Evolutionary conservation across 495 filamentous ascomycete genomes (phyloP).

Genomic region (Penicillium goetzii): DNA sequence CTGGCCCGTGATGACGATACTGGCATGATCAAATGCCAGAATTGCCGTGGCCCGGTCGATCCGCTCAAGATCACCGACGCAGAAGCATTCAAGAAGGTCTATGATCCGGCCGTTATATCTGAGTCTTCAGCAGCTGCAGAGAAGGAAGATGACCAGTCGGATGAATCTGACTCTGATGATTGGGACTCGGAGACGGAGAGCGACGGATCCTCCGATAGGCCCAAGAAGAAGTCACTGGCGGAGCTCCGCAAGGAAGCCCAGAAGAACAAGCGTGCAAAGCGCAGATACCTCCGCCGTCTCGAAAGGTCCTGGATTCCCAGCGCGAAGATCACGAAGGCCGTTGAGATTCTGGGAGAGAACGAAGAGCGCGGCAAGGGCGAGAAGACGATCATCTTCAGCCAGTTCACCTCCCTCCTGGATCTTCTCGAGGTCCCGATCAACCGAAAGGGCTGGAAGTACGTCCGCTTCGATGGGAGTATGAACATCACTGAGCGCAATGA

Average conservation of each 20-base stretch:
- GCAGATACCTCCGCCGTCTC: conserved; percentile 65
- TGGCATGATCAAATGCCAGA: conserved; percentile 68
- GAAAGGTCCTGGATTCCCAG: conserved; percentile 71
- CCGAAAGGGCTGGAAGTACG: conserved; percentile 63
- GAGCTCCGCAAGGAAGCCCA: conserved; percentile 32
- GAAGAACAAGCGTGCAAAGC: conserved; percentile 56
- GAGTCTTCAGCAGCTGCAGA: conserved; percentile 31
- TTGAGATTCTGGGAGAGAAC: conserved; percentile 66
- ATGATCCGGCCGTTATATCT: conserved; percentile 51
- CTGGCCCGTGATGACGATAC: conserved; percentile 62
- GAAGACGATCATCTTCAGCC: conserved; percentile 92
- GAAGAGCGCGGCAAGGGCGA: conserved; percentile 51
- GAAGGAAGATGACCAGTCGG: conserved; percentile 42
- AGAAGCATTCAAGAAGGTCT: conserved; percentile 71
- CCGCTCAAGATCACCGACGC: conserved; percentile 73
- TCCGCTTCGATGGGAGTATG: conserved; percentile 91
- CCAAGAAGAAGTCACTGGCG: conserved; percentile 60
- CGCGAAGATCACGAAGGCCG: conserved; percentile 76
- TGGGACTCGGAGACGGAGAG: conserved; percentile 52
- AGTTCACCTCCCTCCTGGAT: conserved; percentile 90
- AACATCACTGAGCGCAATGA: conserved; percentile 65
- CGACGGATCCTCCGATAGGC: conserved; percentile 4
- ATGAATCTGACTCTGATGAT: conserved; percentile 41
- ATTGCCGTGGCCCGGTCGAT: conserved; percentile 69
- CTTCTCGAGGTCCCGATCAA: conserved; percentile 86